Base-by-base conservation (phyloP, 2,329 filamentous ascomycete species). In the Rutstroemia sp. region DNA sequence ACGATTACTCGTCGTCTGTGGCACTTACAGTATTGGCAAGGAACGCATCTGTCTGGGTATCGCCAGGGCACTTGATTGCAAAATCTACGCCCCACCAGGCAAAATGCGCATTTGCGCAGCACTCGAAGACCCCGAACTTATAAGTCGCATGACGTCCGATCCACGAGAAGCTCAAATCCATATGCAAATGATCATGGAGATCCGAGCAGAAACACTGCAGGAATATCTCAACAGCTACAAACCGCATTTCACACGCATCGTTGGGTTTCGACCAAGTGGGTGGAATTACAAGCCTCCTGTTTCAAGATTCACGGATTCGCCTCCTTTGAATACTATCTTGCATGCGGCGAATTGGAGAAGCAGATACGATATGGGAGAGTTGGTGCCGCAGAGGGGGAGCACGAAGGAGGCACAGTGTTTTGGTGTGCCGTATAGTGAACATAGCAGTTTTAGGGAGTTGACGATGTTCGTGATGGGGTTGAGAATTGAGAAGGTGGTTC, bases 21-120 rank as follows among this genome's bases (percentile, higher is more conserved):
- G 94, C 46, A 99, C 94, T 0, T 99, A 99, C 73, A 95, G 88
- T 65, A 99, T 99, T 66, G 94, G 94, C 67, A 99, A 99, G 73
- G 94, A 99, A 71, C 87, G 92, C 42, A 92, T 99, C 62, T 97
- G 92, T 69, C 78, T 96, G 34, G 92, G 90, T 45, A 95, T 99
- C 61, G 94, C 94, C 4, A 83, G 86, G 65, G 92, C 92, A 0
- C 77, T 99, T 2, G 78, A 84, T 41, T 89, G 86, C 63, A 96
- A 95, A 68, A 97, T 99, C 60, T 99, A 87, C 67, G 92, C 92
- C 0, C 83, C 90, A 1, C 77, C 90, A 0, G 78, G 80, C 53
- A 99, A 99, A 73, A 87, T 90, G 69, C 83, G 85, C 61, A 90
- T 97, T 25, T 92, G 90, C 72, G 79, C 81, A 21, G 90, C 90